Percentiles rank a stretch among this genome's conserved stretches.
phyloP scores from a whole-genome alignment of 768 basidiomycete genomes.

The Pleurotus giganteus region DNA sequence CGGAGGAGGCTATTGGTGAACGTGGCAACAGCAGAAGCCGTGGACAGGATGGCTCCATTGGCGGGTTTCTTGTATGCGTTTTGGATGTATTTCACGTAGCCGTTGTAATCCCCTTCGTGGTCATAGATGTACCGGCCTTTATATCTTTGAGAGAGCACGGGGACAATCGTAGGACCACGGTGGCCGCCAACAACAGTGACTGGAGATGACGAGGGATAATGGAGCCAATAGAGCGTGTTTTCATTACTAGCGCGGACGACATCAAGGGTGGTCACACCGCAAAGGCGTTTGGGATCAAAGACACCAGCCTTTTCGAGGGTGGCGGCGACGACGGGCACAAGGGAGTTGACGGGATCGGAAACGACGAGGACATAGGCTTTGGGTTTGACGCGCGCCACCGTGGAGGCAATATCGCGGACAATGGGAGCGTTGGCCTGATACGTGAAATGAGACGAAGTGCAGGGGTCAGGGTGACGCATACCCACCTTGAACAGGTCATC shows the following conservation, averaged over 20 bases:
- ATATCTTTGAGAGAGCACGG: constrained; percentile 88
- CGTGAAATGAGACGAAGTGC: constrained; percentile 8
- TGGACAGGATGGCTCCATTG: constrained; percentile 92
- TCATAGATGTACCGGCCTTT: constrained; percentile 65
- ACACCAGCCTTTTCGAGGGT: constrained; percentile 90
- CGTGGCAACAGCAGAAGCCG: constrained; percentile 93
- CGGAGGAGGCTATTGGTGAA: constrained; percentile 82
- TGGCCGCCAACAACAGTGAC: constrained; percentile 95
- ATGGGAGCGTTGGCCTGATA: constrained; percentile 93
- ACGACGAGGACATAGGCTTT: constrained; percentile 95
- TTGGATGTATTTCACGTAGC: constrained; percentile 91
- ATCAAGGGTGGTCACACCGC: constrained; percentile 97
- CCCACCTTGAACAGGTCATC: constrained; percentile 94
- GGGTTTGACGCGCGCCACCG: constrained; percentile 82
- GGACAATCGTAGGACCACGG: constrained; percentile 94
- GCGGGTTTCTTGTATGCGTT: constrained; percentile 98
- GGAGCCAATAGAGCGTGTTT: constrained; percentile 71
- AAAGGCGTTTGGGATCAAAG: constrained; percentile 85
- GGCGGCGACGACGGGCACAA: constrained; percentile 94
- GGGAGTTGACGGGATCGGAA: constrained; percentile 98
- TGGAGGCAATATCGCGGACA: constrained; percentile 90
- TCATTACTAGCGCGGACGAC: constrained; percentile 92
- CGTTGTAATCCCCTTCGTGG: constrained; percentile 68
- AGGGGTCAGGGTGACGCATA: no score
- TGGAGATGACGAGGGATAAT: constrained; percentile 63